These are phyloP conservation scores for Nicotiana attenuata DNA, from an alignment of 257 asterid species.

Conservation along the genomic window DNA sequence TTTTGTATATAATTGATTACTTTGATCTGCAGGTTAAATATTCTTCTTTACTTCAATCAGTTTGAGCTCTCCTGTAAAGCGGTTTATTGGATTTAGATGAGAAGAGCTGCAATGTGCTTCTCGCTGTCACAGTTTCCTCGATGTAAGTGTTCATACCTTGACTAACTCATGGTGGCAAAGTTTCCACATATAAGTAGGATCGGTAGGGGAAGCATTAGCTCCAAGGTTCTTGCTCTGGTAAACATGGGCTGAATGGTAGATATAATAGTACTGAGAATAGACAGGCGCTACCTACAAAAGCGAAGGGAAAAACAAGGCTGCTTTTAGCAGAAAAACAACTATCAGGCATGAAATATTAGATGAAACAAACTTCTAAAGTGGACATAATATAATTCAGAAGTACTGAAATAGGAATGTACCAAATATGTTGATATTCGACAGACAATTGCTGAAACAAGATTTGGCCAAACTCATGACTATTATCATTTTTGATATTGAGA, in stretches of 20 bases:
- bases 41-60: conserved; percentile 9
- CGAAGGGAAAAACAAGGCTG: conserved; percentile 36
- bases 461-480: conserved; percentile 53
- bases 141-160: conserved; percentile 46
- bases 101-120: conserved; percentile 69
- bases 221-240: conserved; percentile 46
- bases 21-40: conserved; percentile 41
- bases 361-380: conserved; percentile 12
- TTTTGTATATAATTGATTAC: not conserved
- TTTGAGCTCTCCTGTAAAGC: conserved; percentile 8
- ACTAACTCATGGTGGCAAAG: conserved; percentile 61
- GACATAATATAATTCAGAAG: conserved; percentile 18
- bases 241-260: conserved; percentile 56
- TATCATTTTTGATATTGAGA: conserved; percentile 77
- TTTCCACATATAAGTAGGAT: conserved; percentile 35
- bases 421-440: conserved; percentile 31
- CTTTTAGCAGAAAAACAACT: conserved; percentile 24
- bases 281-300: conserved; percentile 40
- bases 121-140: conserved; percentile 64
- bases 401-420: conserved; percentile 29
- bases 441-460: conserved; percentile 34
- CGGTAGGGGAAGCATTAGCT: conserved; percentile 26
- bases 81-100: conserved; percentile 42
- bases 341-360: conserved; percentile 19
- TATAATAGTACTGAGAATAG: conserved; percentile 48